Percentiles rank a stretch among this genome's conserved stretches.
phyloP scores from a whole-genome alignment of 2,329 filamentous ascomycete species.

The Neophaeococcomyces mojaviensis region DNA sequence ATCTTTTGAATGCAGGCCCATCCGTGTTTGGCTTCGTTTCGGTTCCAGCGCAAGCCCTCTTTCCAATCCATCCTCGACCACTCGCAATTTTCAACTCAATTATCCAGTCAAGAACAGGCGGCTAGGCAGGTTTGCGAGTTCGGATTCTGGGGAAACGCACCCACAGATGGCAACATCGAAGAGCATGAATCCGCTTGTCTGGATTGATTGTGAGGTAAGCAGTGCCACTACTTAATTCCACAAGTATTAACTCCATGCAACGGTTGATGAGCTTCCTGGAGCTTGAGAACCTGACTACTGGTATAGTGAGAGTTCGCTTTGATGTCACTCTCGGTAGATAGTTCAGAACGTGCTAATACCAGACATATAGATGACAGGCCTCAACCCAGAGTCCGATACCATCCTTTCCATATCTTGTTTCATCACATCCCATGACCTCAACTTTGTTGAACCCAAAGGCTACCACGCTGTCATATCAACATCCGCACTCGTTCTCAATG shows the following conservation, averaged over 20 bases:
- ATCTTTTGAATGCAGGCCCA: too few relatives aligned
- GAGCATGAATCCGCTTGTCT: conserved; percentile 64
- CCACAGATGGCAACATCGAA: conserved; percentile 34
- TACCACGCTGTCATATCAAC: conserved; percentile 85
- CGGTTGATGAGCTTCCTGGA: background rate
- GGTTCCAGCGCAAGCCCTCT: too few relatives aligned
- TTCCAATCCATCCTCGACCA: too few relatives aligned
- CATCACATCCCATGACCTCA: conserved; percentile 73
- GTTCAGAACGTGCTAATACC: conserved; percentile 6
- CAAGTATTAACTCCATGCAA: background rate
- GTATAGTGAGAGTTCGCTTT: too few relatives aligned
- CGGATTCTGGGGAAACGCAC: too few relatives aligned
- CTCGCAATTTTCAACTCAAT: too few relatives aligned
- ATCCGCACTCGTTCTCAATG: conserved; percentile 57
- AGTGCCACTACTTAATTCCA: background rate
- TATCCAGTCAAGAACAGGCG: too few relatives aligned
- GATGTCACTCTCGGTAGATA: too few relatives aligned
- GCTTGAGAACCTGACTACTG: background rate
- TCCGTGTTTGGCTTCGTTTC: too few relatives aligned
- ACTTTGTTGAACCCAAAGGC: conserved; percentile 66
- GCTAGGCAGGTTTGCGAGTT: too few relatives aligned
- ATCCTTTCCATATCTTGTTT: conserved; percentile 91
- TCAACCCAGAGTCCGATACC: conserved; percentile 68
- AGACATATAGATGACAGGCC: conserved; percentile 74
- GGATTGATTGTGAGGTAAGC: conserved; percentile 70